Conservation (phyloP, 306 rosid species). For the Psophocarpus tetragonolobus region DNA sequence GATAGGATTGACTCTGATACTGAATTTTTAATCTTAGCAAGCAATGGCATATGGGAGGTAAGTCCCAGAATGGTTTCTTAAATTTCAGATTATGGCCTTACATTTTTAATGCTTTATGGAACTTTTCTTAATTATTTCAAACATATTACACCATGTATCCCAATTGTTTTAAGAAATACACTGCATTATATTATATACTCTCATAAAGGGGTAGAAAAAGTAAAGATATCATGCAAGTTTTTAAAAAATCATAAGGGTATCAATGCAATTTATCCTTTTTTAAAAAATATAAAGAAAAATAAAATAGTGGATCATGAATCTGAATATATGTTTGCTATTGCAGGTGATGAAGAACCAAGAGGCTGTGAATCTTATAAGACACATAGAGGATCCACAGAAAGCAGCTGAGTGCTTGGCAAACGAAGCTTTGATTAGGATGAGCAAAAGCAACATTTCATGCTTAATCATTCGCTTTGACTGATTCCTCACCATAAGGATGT, state of each 20-base stretch:
- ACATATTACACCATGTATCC: neutral
- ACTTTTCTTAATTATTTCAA: neutral
- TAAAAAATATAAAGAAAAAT: neutral
- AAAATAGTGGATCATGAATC: neutral
- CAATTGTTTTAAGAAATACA: neutral
- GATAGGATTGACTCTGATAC: conserved; percentile 55
- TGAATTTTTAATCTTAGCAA: conserved; percentile 79
- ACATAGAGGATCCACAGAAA: conserved; percentile 73
- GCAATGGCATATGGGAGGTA: conserved; percentile 92
- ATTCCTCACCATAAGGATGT: neutral
- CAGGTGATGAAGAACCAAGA: conserved; percentile 89
- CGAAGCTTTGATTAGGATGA: conserved; percentile 75
- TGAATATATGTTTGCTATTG: conserved; percentile 32
- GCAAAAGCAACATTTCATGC: conserved; percentile 73
- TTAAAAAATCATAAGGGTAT: neutral
- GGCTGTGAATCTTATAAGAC: conserved; percentile 80
- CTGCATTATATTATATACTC: too few species aligned
- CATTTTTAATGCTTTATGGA: neutral
- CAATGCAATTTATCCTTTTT: neutral
- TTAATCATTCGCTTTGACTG: conserved; percentile 80
- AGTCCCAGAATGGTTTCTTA: neutral
- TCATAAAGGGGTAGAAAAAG: neutral
- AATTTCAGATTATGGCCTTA: neutral
- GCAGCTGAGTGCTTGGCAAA: conserved; percentile 86
- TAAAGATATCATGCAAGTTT: neutral